These are phyloP conservation scores for Lagerstroemia speciosa DNA, from an alignment of 345 rosid species.

Conservation along the genomic window DNA sequence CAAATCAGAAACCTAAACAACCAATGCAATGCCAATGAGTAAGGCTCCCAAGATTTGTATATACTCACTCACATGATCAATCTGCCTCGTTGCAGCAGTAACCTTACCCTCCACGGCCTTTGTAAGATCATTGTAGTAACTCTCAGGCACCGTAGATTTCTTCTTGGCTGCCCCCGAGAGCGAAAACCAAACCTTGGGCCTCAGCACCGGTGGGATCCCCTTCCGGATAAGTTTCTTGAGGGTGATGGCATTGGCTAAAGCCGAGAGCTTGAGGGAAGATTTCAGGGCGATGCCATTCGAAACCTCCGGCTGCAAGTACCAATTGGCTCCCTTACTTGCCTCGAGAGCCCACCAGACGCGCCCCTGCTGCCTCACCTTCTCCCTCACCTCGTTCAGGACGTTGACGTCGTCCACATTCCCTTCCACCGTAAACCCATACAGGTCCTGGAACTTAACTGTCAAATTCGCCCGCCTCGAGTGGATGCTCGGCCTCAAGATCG, in stretches of 20 bases:
- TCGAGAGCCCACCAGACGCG: slow-evolving; percentile 98
- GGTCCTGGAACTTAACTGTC: slow-evolving; percentile 85
- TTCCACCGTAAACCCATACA: slow-evolving; percentile 88
- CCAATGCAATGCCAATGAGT: background rate
- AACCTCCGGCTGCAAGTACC: slow-evolving; percentile 85
- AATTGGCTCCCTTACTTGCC: slow-evolving; percentile 98
- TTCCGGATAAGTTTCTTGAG: slow-evolving; percentile 87
- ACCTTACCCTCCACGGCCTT: slow-evolving; percentile 92
- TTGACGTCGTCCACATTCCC: slow-evolving; percentile 99
- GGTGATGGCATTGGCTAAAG: slow-evolving; percentile 72
- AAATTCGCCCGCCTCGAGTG: slow-evolving; percentile 92
- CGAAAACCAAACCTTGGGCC: slow-evolving; percentile 99
- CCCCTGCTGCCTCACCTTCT: slow-evolving; percentile 93
- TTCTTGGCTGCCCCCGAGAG: slow-evolving; percentile 99
- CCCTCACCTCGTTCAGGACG: slow-evolving; percentile 85
- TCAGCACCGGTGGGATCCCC: slow-evolving; percentile 91
- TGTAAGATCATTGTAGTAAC: slow-evolving; percentile 74
- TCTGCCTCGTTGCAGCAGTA: slow-evolving; percentile 90
- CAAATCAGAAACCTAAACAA: background rate
- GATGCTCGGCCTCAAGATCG: slow-evolving; percentile 87
- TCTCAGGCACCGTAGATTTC: slow-evolving; percentile 96
- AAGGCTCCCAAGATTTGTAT: background rate
- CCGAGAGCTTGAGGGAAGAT: slow-evolving; percentile 73
- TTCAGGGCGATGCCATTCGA: slow-evolving; percentile 75
- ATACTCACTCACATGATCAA: slow-evolving; percentile 84